phyloP scores from a whole-genome alignment of 352 stramenopile species.

The Pythium myriotylum region DNA sequence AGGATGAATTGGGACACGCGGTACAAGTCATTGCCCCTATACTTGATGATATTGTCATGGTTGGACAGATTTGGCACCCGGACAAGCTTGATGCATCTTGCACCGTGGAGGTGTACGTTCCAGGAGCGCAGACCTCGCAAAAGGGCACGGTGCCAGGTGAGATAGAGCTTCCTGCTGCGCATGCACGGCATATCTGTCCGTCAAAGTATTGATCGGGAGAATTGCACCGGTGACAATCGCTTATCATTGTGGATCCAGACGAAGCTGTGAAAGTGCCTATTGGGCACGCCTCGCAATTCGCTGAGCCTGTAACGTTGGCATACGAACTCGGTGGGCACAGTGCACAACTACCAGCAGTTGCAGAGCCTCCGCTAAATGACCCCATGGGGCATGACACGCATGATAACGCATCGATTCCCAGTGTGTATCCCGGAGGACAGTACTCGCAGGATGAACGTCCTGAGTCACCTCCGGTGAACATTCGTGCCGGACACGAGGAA shows the following conservation, averaged over 20 bases:
- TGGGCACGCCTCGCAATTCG: slow-evolving; percentile 16
- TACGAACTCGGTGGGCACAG: slow-evolving; percentile 50
- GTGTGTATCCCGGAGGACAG: slow-evolving; percentile 2
- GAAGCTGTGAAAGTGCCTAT: slow-evolving; percentile 34
- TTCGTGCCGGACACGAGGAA: slow-evolving; percentile 32
- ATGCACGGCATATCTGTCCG: slow-evolving; percentile 28
- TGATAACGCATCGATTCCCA: background rate
- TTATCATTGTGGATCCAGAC: slow-evolving; percentile 25
- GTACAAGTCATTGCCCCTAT: slow-evolving; percentile 37
- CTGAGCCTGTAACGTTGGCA: slow-evolving; percentile 7
- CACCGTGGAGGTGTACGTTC: slow-evolving; percentile 37
- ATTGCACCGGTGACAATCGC: slow-evolving; percentile 41
- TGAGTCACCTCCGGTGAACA: slow-evolving; percentile 34
- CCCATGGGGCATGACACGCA: slow-evolving; percentile 48
- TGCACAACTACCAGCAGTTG: slow-evolving; percentile 38
- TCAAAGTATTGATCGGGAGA: slow-evolving; percentile 34
- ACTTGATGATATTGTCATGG: slow-evolving; percentile 37
- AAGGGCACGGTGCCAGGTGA: background rate
- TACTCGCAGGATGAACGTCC: slow-evolving; percentile 30
- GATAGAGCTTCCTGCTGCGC: slow-evolving; percentile 5
- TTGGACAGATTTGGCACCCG: slow-evolving; percentile 43
- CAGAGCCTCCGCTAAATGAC: slow-evolving; percentile 33
- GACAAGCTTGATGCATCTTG: slow-evolving; percentile 13
- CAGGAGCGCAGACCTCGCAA: slow-evolving; percentile 37
- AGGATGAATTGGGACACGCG: slow-evolving; percentile 38